Evolutionary conservation across 2,329 filamentous ascomycete species (phyloP).

Genomic region (Verticillium zaregamsianum): DNA sequence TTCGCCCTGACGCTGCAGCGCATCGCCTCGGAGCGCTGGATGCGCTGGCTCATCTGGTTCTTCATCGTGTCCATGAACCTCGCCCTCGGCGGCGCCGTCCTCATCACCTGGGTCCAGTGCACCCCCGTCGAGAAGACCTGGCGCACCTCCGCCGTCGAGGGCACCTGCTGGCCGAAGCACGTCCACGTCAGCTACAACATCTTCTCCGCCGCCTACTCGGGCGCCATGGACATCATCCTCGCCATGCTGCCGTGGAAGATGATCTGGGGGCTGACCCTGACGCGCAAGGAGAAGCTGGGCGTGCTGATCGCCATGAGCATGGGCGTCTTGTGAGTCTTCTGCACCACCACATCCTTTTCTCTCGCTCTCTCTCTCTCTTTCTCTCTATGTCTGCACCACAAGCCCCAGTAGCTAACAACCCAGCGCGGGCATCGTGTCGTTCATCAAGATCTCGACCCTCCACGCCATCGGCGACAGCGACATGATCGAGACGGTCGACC

Average conservation of each 20-base stretch:
- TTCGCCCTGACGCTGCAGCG: conserved; percentile 24
- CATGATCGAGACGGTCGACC: conserved; percentile 15
- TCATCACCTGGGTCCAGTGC: conserved; percentile 1
- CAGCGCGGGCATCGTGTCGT: conserved; percentile 26
- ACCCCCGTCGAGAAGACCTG: conserved; percentile 19
- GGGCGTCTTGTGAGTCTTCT: conserved; percentile 30
- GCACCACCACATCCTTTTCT: not conserved
- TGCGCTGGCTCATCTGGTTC: conserved; percentile 20
- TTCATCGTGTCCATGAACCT: conserved; percentile 19
- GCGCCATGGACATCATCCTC: conserved; percentile 32
- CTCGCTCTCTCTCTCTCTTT: not conserved
- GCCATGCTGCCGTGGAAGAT: conserved; percentile 36
- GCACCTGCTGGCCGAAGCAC: conserved; percentile 19
- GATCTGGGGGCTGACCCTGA: conserved; percentile 34
- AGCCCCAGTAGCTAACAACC: not conserved
- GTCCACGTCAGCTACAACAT: conserved; percentile 25
- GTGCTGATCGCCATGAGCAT: conserved; percentile 38
- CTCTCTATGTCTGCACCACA: too few relatives aligned
- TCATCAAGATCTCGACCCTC: conserved; percentile 24
- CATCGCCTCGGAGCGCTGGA: conserved; percentile 16
- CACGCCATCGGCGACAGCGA: conserved; percentile 14
- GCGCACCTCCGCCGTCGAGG: conserved; percentile 12
- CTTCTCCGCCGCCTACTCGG: conserved; percentile 25
- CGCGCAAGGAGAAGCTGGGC: conserved; percentile 33
- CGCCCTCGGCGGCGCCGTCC: not conserved